Conservation (phyloP, 345 rosid genomes). For the Boechera stricta region DNA sequence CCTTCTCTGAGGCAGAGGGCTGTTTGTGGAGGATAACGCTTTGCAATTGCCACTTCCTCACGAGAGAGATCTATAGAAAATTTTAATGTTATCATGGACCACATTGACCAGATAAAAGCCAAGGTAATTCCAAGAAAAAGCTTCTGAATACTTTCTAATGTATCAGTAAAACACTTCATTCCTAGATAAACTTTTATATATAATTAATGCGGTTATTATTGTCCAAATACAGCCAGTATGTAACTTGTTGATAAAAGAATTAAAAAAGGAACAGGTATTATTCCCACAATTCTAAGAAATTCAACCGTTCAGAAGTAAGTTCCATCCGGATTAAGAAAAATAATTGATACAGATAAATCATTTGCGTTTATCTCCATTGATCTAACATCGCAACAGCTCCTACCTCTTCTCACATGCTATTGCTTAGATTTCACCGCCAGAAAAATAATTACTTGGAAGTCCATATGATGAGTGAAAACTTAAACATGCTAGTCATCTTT, state of each 20-base stretch:
- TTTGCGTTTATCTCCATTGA: slow-evolving; percentile 14
- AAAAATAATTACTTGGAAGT: slow-evolving; percentile 2
- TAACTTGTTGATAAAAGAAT: not conserved
- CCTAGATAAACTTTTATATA: not conserved
- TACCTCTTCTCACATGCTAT: slow-evolving; percentile 13
- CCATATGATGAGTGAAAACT: slow-evolving; percentile 20
- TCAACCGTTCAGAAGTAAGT: not conserved
- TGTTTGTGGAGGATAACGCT: slow-evolving; percentile 84
- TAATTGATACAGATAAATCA: not conserved
- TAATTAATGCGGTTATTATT: not conserved
- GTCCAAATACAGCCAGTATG: slow-evolving; percentile 10
- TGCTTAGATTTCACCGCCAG: slow-evolving; percentile 15
- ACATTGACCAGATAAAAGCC: slow-evolving; percentile 17
- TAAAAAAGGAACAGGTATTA: not conserved
- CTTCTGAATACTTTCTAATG: slow-evolving; percentile 14
- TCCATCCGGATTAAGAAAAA: slow-evolving; percentile 12
- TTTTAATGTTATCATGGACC: slow-evolving; percentile 24
- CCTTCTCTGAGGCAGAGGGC: slow-evolving; percentile 95
- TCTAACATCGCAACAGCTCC: slow-evolving; percentile 15
- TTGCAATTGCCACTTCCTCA: slow-evolving; percentile 80
- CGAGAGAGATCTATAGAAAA: slow-evolving; percentile 77
- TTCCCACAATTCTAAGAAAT: slow-evolving; percentile 3
- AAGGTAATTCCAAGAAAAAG: slow-evolving; percentile 17
- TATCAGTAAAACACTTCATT: slow-evolving; percentile 16
- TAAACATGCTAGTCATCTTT: slow-evolving; percentile 15